Percentiles rank a stretch among this genome's conserved stretches.
phyloP scores from a whole-genome alignment of 2,329 filamentous ascomycete genomes.

The Penicillium sp. region DNA sequence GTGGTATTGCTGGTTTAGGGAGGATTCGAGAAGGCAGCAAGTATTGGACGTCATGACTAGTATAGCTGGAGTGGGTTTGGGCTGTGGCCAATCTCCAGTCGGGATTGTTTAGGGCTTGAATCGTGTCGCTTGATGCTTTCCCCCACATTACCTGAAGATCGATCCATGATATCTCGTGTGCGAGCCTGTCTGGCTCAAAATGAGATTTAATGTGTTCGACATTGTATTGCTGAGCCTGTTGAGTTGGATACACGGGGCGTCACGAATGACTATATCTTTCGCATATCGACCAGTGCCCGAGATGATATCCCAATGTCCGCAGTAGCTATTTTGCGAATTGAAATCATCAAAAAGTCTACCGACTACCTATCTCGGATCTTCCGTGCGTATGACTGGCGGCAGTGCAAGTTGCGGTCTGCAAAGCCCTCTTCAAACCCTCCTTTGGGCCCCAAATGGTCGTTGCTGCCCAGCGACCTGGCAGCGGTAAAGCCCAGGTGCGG shows the following conservation, averaged over 20 bases:
- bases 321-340: neutral
- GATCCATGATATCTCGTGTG: too few species aligned
- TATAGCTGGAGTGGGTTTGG: neutral
- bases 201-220: too few species aligned
- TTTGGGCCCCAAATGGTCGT: conserved; percentile 22
- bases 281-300: too few species aligned
- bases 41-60: too few species aligned
- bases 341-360: neutral
- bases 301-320: too few species aligned
- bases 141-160: conserved; percentile 5
- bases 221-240: too few species aligned
- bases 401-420: conserved; percentile 26
- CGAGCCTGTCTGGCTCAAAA: too few species aligned
- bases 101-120: conserved; percentile 14
- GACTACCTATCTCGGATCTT: neutral
- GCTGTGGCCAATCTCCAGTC: conserved; percentile 11
- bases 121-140: conserved; percentile 13
- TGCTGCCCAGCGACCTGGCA: conserved; percentile 31
- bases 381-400: conserved; percentile 1
- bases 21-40: too few species aligned
- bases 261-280: too few species aligned
- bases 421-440: conserved; percentile 9
- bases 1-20: conserved; percentile 3
- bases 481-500: conserved; percentile 31
- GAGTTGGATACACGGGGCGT: too few species aligned